A percentile compares a stretch with the other conserved stretches of the same genome.
Conservation (phyloP, 805 yeast species). For the Alloascoidea hylecoeti region DNA sequence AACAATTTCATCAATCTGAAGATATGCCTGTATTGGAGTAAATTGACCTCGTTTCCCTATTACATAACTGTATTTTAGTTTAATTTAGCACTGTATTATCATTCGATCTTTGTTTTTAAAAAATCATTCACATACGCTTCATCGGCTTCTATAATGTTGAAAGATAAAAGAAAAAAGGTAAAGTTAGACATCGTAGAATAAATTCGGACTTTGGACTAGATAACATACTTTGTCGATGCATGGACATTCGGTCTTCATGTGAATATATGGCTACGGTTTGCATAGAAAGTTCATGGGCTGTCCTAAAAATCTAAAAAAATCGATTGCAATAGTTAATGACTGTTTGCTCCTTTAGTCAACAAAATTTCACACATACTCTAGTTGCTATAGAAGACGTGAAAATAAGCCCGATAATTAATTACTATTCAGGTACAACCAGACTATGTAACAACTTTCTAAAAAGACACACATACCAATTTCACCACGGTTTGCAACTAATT, state of each 20-base stretch:
- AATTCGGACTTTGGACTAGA: too few relatives aligned
- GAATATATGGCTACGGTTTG: constrained; percentile 95
- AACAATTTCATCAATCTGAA: constrained; percentile 91
- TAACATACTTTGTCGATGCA: constrained; percentile 67
- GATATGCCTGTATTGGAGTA: constrained; percentile 92
- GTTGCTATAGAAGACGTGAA: constrained; percentile 13
- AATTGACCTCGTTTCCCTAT: constrained; percentile 82
- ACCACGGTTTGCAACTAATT: constrained; percentile 22
- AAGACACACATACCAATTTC: constrained; percentile 12
- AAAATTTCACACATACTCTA: constrained; percentile 31
- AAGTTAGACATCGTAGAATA: too few relatives aligned
- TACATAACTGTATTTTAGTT: constrained; percentile 30
- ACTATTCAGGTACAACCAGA: constrained; percentile 1
- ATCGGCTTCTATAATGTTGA: constrained; percentile 16
- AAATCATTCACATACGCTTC: constrained; percentile 17
- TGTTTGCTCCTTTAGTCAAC: constrained; percentile 79
- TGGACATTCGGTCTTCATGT: constrained; percentile 86
- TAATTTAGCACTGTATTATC: too few relatives aligned
- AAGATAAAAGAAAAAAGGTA: background rate
- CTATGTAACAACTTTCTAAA: background rate
- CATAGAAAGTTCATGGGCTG: constrained; percentile 96
- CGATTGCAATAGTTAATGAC: constrained; percentile 34
- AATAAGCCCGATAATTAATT: constrained; percentile 2
- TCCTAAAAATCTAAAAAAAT: constrained; percentile 64
- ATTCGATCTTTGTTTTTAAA: too few relatives aligned